Conservation (phyloP, 768 basidiomycete genomes). For the Leucocoprinus birnbaumii region DNA sequence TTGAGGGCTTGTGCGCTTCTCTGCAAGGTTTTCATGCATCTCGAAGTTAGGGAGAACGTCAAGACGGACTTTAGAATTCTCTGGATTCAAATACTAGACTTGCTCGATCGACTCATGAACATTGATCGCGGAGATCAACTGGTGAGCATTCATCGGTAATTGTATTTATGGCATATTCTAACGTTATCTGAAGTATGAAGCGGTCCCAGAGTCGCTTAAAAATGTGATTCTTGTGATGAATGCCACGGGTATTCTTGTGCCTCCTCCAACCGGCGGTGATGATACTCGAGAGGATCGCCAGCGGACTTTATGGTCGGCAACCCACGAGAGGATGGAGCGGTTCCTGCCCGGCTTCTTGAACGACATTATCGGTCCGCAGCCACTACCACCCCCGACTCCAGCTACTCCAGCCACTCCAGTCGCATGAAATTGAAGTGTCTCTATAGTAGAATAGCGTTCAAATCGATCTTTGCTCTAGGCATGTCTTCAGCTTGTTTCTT, state of each 20-base stretch:
- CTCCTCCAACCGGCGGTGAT: constrained; percentile 39
- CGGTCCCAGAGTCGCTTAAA: constrained; percentile 93
- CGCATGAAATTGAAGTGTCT: constrained; percentile 1
- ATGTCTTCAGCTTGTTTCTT: too few relatives aligned
- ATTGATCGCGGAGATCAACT: constrained; percentile 82
- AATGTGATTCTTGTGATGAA: constrained; percentile 97
- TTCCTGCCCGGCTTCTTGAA: constrained; percentile 90
- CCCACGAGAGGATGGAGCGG: constrained; percentile 82
- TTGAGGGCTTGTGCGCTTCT: constrained; percentile 84
- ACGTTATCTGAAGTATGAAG: constrained; percentile 67
- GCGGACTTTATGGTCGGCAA: constrained; percentile 78
- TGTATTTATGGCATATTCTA: background rate
- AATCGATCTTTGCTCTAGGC: too few relatives aligned
- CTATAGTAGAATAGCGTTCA: background rate
- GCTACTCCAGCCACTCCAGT: constrained; percentile 12
- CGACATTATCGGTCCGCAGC: constrained; percentile 53
- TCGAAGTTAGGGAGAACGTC: constrained; percentile 69
- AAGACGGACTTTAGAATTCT: constrained; percentile 65
- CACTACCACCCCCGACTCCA: background rate
- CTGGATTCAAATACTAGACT: constrained; percentile 89
- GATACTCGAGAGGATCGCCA: constrained; percentile 57
- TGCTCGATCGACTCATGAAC: constrained; percentile 87
- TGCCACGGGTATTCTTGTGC: constrained; percentile 79
- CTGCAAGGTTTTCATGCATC: constrained; percentile 95
- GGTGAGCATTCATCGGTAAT: constrained; percentile 48